These are phyloP conservation scores for Tylopilus cervinicoccineus DNA, from an alignment of 768 basidiomycete species.

Conservation along the genomic window DNA sequence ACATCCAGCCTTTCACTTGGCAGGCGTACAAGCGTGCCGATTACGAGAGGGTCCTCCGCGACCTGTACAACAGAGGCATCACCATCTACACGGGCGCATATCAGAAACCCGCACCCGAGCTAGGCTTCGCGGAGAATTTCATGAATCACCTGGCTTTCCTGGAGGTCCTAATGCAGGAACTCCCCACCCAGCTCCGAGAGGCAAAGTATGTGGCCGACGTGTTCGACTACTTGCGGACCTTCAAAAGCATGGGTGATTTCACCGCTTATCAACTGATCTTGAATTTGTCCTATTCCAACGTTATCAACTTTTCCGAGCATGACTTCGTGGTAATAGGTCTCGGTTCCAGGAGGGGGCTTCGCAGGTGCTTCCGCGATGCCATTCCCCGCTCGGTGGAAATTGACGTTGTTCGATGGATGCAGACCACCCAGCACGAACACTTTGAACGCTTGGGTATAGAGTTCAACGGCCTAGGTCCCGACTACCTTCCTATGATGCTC, in stretches of 20 bases:
- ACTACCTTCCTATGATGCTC: constrained; percentile 50
- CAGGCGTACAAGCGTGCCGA: constrained; percentile 45
- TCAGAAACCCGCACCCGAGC: constrained; percentile 63
- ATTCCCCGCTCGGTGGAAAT: constrained; percentile 44
- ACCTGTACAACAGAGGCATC: constrained; percentile 34
- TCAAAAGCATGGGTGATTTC: constrained; percentile 73
- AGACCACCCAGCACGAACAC: constrained; percentile 53
- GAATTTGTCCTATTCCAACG: constrained; percentile 51
- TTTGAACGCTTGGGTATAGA: constrained; percentile 55
- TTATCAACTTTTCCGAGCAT: constrained; percentile 58
- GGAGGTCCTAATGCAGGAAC: constrained; percentile 55
- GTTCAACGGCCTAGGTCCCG: constrained; percentile 49
- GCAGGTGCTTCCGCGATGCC: constrained; percentile 56
- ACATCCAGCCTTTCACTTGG: constrained; percentile 63
- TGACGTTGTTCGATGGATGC: constrained; percentile 63
- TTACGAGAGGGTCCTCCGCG: constrained; percentile 52
- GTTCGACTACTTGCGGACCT: constrained; percentile 54
- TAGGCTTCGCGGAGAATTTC: constrained; percentile 44
- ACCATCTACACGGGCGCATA: constrained; percentile 69
- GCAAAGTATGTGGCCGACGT: constrained; percentile 61
- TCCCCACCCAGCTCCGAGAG: constrained; percentile 45
- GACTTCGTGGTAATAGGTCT: constrained; percentile 71
- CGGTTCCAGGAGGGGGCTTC: constrained; percentile 63
- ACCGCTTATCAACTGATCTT: constrained; percentile 65
- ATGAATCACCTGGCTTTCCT: constrained; percentile 63